A percentile compares a stretch with the other conserved stretches of the same genome.
Evolutionary conservation across 768 basidiomycete genomes (phyloP).

Genomic region (Trametes cingulata): DNA sequence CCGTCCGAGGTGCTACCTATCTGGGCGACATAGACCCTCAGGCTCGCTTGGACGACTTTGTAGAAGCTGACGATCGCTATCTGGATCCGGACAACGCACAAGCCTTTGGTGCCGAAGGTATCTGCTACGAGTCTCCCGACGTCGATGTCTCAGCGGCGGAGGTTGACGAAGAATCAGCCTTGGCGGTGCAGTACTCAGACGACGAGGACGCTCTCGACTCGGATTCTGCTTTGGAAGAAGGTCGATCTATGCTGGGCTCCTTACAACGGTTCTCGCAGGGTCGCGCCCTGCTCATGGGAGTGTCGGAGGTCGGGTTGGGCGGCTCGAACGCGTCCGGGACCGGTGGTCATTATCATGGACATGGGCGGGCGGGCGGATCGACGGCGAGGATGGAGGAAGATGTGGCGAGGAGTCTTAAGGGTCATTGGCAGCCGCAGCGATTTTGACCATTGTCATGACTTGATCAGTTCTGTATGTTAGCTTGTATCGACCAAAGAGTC

Average conservation of each 20-base stretch:
- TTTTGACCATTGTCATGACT: too few relatives aligned
- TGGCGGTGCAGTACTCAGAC: neutral
- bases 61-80: neutral
- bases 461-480: constrained; percentile 9
- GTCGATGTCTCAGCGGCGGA: neutral
- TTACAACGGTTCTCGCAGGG: constrained; percentile 42
- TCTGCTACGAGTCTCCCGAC: neutral
- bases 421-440: constrained; percentile 69
- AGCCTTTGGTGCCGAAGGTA: neutral
- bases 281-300: constrained; percentile 49
- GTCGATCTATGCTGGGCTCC: constrained; percentile 6
- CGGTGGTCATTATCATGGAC: too few relatives aligned
- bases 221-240: neutral
- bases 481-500: too few relatives aligned
- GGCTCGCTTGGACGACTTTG: neutral
- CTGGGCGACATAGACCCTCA: neutral
- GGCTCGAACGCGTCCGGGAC: too few relatives aligned
- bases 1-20: too few relatives aligned
- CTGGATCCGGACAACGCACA: neutral
- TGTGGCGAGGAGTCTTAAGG: constrained; percentile 55
- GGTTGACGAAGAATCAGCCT: neutral
- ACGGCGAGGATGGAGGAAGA: constrained; percentile 57
- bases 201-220: neutral
- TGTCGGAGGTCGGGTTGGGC: constrained; percentile 22
- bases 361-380: neutral